A percentile compares a stretch with the other conserved stretches of the same genome.
Evolutionary conservation across 176 grass and related monocot species (phyloP).

Genomic region (Triticum timopheevii): DNA sequence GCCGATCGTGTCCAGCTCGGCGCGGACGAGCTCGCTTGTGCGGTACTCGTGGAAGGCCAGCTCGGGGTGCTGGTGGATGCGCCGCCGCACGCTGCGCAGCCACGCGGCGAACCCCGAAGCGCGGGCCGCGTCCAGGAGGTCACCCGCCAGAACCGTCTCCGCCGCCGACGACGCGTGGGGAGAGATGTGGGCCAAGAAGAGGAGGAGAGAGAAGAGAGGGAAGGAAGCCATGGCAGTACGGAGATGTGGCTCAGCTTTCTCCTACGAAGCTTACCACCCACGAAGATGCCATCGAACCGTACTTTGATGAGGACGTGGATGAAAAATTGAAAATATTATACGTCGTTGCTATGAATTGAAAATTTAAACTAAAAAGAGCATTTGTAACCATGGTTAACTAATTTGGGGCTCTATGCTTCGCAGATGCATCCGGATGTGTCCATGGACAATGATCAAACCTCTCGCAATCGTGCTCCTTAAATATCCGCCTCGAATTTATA

Average conservation of each 20-base stretch:
- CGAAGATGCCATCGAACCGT: too few species aligned
- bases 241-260: not conserved
- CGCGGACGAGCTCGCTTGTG: not conserved
- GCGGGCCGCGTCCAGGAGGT: not conserved
- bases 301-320: too few species aligned
- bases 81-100: not conserved
- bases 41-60: conserved; percentile 13
- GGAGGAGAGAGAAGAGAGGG: not conserved
- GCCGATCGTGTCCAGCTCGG: not conserved
- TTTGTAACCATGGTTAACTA: too few species aligned
- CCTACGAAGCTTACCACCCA: not conserved
- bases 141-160: not conserved
- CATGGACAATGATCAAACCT: too few species aligned
- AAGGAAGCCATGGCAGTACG: not conserved
- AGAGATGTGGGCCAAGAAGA: not conserved
- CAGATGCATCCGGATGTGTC: too few species aligned
- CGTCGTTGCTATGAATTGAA: too few species aligned
- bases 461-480: too few species aligned
- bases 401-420: too few species aligned
- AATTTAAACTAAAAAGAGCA: too few species aligned
- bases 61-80: conserved; percentile 15
- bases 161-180: not conserved
- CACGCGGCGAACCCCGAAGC: conserved; percentile 6
- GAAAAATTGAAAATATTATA: too few species aligned
- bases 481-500: too few species aligned